These are phyloP conservation scores for Tylopilus sp. DNA, from an alignment of 1,284 basidiomycete genomes.

Conservation along the genomic window DNA sequence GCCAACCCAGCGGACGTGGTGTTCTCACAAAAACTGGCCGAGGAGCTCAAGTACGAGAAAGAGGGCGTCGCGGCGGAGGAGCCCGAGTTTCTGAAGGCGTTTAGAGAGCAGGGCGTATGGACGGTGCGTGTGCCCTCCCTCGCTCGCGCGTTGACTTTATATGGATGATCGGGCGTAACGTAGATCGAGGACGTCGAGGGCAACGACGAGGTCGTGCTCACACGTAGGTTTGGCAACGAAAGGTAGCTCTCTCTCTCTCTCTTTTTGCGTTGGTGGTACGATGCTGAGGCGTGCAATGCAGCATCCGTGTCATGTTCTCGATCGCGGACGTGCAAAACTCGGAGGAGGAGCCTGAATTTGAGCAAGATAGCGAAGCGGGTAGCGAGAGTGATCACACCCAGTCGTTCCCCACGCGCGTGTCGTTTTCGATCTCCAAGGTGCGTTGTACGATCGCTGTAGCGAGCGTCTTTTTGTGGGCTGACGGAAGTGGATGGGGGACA, in stretches of 20 bases:
- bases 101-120: conserved; percentile 79
- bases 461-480: neutral
- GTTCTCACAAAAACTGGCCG: conserved; percentile 71
- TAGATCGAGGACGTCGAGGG: conserved; percentile 73
- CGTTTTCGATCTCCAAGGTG: conserved; percentile 84
- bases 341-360: conserved; percentile 45
- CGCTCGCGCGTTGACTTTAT: too few species aligned
- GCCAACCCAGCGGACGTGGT: conserved; percentile 64
- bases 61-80: conserved; percentile 49
- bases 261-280: neutral
- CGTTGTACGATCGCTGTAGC: conserved; percentile 5
- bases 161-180: neutral
- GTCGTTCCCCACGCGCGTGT: conserved; percentile 69
- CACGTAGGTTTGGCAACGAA: conserved; percentile 89
- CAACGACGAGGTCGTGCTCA: conserved; percentile 80
- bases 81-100: conserved; percentile 78
- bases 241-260: conserved; percentile 46
- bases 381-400: conserved; percentile 40
- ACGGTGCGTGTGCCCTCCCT: conserved; percentile 38
- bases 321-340: conserved; percentile 68
- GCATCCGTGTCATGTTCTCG: conserved; percentile 80
- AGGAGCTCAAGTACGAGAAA: conserved; percentile 86
- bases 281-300: neutral
- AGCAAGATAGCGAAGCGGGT: conserved; percentile 35
- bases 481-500: conserved; percentile 22